Evolutionary conservation across 2,329 filamentous ascomycete species (phyloP), one percentile per base, ranked within the genome.

Genomic region (Arachnopeziza araneosa): DNA sequence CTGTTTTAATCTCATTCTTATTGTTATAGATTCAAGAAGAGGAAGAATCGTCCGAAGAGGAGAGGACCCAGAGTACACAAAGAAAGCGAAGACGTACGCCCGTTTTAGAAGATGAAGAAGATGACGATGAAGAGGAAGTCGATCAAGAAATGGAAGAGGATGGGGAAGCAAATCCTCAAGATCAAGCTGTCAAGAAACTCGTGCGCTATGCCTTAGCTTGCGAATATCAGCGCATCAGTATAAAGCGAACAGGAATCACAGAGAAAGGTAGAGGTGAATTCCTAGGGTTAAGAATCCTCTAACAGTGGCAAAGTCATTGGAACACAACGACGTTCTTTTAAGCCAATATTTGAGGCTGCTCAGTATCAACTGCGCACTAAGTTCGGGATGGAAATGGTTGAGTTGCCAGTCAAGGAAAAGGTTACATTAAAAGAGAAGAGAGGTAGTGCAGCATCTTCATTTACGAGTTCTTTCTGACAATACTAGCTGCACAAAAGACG

Each of bases 311-410:
- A 36, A 69, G 68, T 69, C 24, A 62, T 70, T 57, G 66, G 65
- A 0, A 77, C 82, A 21, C 81, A 86, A 52, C 82, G 87, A 9
- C 77, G 84, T 7, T 80, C 85, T 44, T 98, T 97, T 73, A 92
- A 86, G 71, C 73, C 76, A 14, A 85, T 97, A 2, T 97, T 96
- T 69, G 83, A 83, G 0, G 78, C 83, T 50, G 91, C 93, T 50
- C 93, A 99, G 73, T 75, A 78, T 36, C 83, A 89, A 66, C 77
- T 99, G 48, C 79, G 81, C 54, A 76, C 77, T 1, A 81, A 87
- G 1, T 98, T 96, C 75, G 95, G 95, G n/a, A 96, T 98, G 92
- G 83, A 93, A 72, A 83, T 99, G 80, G 80, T 85, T 3, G 93
- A 97, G 75, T 79, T 98, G 55, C 92, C 95, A 0, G 79, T 83